Percentiles rank a stretch among this genome's conserved stretches.
These are phyloP conservation scores for Cercospora zeina DNA, from an alignment of 2,329 filamentous ascomycete species.

Conservation along the genomic window DNA sequence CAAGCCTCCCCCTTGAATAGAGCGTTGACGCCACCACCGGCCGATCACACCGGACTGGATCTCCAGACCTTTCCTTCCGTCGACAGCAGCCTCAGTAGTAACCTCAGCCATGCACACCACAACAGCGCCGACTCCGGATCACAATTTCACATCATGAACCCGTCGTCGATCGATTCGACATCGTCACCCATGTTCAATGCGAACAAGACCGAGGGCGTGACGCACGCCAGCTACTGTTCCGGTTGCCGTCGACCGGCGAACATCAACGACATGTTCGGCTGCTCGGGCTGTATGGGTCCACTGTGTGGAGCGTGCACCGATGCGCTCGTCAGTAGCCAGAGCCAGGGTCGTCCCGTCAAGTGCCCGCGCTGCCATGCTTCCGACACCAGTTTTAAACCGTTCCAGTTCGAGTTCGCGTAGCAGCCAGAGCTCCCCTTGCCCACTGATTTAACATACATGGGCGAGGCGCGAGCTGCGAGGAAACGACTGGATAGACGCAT, in stretches of 20 bases:
- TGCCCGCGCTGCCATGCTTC: slow-evolving; percentile 78
- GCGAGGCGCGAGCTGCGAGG: slow-evolving; percentile 23
- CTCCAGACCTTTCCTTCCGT: slow-evolving; percentile 82
- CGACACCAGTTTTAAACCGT: slow-evolving; percentile 78
- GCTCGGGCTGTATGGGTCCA: slow-evolving; percentile 93
- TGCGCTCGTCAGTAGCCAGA: slow-evolving; percentile 72
- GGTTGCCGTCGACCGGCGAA: slow-evolving; percentile 76
- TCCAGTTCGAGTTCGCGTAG: slow-evolving; percentile 79
- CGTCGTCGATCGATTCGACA: slow-evolving; percentile 49
- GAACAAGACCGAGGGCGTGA: slow-evolving; percentile 16
- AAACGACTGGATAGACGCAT: slow-evolving; percentile 20
- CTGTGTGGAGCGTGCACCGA: slow-evolving; percentile 87
- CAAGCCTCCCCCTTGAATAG: slow-evolving; percentile 89
- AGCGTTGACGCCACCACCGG: slow-evolving; percentile 76
- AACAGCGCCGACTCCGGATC: slow-evolving; percentile 59
- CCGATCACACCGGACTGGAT: slow-evolving; percentile 45
- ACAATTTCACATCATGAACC: slow-evolving; percentile 58
- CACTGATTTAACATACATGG: slow-evolving; percentile 19
- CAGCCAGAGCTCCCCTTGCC: slow-evolving; percentile 18
- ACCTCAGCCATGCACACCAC: slow-evolving; percentile 37
- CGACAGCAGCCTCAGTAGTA: slow-evolving; percentile 61
- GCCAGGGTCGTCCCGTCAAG: slow-evolving; percentile 64
- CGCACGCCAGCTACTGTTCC: slow-evolving; percentile 69
- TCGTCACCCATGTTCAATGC: slow-evolving; percentile 55
- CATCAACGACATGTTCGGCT: slow-evolving; percentile 84